Evolutionary conservation across 23 red algal genomes (phyloP).

Genomic region (Agarophyton chilense): DNA sequence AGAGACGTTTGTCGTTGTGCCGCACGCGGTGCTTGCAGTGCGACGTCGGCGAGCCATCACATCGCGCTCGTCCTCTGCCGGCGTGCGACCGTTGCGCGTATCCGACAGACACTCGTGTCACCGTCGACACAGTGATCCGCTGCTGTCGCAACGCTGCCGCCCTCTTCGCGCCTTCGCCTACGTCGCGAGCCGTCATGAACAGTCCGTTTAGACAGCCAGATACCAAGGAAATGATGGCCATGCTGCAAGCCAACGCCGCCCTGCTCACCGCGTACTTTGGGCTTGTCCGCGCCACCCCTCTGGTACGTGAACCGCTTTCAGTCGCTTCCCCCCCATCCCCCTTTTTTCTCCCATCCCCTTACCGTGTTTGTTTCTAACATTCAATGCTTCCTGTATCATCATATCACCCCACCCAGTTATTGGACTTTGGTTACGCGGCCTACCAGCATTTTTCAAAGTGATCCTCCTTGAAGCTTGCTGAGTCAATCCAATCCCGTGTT

Average conservation of each 20-base stretch:
- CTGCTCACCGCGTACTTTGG: slow-evolving; percentile 34
- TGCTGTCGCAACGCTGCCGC: no score
- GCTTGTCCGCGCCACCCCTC: slow-evolving; percentile 14
- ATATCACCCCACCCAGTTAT: background rate
- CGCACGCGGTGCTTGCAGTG: no score
- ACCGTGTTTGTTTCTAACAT: background rate
- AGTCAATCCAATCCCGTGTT: background rate
- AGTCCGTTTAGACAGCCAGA: slow-evolving; percentile 18
- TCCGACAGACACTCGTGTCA: no score
- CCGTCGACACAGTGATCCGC: no score
- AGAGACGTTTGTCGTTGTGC: no score
- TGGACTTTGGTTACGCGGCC: slow-evolving; percentile 47
- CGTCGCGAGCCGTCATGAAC: background rate
- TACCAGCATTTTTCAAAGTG: slow-evolving; percentile 17
- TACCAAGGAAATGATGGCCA: slow-evolving; percentile 21
- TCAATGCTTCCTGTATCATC: no score
- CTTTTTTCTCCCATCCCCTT: background rate
- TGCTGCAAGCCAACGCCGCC: slow-evolving; percentile 11
- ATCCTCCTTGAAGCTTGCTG: background rate
- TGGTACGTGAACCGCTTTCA: background rate
- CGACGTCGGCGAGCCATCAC: no score
- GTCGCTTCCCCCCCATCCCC: background rate
- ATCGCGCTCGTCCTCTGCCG: no score
- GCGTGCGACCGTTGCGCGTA: no score
- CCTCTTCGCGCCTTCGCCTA: background rate